Base-by-base conservation (phyloP, 305 asterid genomes). In the Fraxinus dipetala region DNA sequence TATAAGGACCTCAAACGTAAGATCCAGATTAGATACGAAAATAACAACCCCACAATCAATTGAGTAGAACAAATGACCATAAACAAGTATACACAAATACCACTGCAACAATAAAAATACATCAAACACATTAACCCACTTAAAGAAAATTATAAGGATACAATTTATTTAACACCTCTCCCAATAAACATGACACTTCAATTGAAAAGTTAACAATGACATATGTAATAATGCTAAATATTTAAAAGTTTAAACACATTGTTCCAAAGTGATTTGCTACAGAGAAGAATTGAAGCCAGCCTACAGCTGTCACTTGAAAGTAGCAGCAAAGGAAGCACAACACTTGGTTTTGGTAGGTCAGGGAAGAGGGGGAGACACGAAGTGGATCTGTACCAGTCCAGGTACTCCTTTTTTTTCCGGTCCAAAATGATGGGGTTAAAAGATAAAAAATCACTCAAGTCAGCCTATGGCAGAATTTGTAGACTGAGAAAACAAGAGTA, bases 21-120 rank as follows among this genome's bases (percentile, higher is more conserved):
- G 51, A 45, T 22, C 82, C 61, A 80, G 74, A 59, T 75, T 34
- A 48, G 31, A 56, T 34, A 72, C 20, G 6, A 26, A 79, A 73
- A 79, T 16, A 51, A 45, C 43, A 67, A 11, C 75, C 70, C 51
- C 32, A 43, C 16, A 61, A 63, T 8, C 30, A 63, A 22, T 69
- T 8, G n/a, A 6, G 10, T 31, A 30, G 75, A 70, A 31, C 16
- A 28, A 70, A 70, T 13, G 24, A 30, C 22, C 13, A 70, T 26
- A 70, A 31, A n/a, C 38, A 30, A 70, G 36, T 70, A 70, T 6
- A 70, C 10, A 16, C 43, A 14, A 70, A 32, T 38, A 32, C 14
- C 45, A 30, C 26, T 70, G 38, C 76, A 70, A 35, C 43, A 70
- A 70, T 70, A 31, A 70, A 70, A 30, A 32, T 69, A 69, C 38